phyloP scores from a whole-genome alignment of 345 rosid species.

The Populus tremula region DNA sequence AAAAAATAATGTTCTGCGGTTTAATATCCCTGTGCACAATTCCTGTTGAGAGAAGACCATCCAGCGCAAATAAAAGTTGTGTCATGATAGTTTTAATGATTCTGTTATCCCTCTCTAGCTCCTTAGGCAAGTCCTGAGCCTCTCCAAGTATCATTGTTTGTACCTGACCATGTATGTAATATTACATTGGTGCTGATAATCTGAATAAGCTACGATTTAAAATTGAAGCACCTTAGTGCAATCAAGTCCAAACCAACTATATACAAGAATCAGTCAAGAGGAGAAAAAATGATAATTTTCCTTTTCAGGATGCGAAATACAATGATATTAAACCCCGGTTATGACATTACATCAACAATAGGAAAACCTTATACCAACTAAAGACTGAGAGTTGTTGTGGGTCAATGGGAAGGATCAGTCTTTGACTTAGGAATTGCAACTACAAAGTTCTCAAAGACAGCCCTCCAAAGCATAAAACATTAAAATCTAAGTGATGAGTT shows the following conservation, averaged over 20 bases:
- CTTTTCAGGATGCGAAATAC: too few species aligned
- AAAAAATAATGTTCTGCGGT: constrained; percentile 90
- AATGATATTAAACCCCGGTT: background rate
- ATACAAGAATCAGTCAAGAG: background rate
- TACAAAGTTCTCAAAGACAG: background rate
- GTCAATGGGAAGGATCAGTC: background rate
- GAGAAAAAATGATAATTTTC: background rate
- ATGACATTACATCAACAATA: background rate
- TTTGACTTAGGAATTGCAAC: background rate
- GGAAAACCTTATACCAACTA: background rate
- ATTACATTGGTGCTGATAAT: background rate
- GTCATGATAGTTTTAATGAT: constrained; percentile 88
- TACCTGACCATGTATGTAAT: constrained; percentile 48
- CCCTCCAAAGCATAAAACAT: background rate
- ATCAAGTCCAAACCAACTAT: background rate
- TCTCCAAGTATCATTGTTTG: constrained; percentile 77
- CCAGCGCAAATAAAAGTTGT: constrained; percentile 85
- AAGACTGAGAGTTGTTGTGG: background rate
- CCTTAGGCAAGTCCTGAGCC: constrained; percentile 76
- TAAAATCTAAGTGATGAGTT: background rate
- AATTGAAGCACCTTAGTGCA: constrained; percentile 3
- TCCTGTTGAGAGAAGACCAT: constrained; percentile 96
- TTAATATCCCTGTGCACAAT: constrained; percentile 93
- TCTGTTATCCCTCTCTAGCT: constrained; percentile 77
- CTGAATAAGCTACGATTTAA: constrained; percentile 5